Evolutionary conservation across 306 rosid species (phyloP), one percentile per base, ranked within the genome.

Genomic region (Fragaria vesca): DNA sequence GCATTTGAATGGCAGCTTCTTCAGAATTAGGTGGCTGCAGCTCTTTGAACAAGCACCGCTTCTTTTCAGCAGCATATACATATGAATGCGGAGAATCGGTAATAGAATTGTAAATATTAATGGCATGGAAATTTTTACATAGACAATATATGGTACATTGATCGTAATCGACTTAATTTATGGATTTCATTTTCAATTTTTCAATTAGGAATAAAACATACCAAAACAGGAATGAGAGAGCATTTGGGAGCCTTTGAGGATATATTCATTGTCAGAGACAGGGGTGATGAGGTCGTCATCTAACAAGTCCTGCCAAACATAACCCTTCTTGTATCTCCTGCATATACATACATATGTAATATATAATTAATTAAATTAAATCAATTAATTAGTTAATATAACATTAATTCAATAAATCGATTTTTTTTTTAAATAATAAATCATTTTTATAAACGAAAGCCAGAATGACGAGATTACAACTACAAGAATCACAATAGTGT

Each of bases 271-370:
- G 87, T 91, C 96, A 80, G 97, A 90, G 45, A 91, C 85, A 18
- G 98, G 98, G 47, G 97, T 87, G 54, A 91, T 87, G 76, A 90
- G 97, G 80, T 91, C 96, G 46, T 90, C 96, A 83, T 94, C 97
- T 62, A 87, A 48, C 85, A 91, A 87, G 82, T 94, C 96, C 77
- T 91, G 97, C 98, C 98, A 94, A 86, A 91, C 93, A 83, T 86
- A 91, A 12, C 97, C 97, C 21, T 76, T 89, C 85, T 87, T 91
- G 96, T 94, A 91, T 90, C 89, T 94, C 87, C 98, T 91, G 89
- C 82, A 24, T 52, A 52, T 52, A 52, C 34, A 5, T 6, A 38
- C 42, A 52, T 18, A 17, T 17, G 42, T 72, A 73, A 57, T 21
- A 21, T 11, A 60, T 51, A 16, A 15, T 46, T 46, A 12, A 46